Percentiles rank a stretch among this genome's conserved stretches.
Conservation (phyloP, 176 grass and related monocot species). For the Echinochloa phyllopogon region DNA sequence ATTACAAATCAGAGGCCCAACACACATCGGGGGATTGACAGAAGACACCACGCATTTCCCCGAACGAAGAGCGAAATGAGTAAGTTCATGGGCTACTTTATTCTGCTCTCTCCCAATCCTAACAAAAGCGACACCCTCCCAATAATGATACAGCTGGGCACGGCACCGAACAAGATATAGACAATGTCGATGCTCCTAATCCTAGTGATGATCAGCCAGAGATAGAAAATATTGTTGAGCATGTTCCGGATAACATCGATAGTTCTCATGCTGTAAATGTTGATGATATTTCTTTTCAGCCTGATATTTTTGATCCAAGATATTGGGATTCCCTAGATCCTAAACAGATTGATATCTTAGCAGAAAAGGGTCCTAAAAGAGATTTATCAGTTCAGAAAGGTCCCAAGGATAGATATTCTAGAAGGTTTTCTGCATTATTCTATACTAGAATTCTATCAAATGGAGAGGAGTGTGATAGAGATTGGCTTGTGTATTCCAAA, state of each 20-base stretch:
- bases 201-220: not conserved
- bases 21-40: too few relatives aligned
- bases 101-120: too few relatives aligned
- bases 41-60: too few relatives aligned
- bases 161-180: too few relatives aligned
- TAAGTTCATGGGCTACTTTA: too few relatives aligned
- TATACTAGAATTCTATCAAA: not conserved
- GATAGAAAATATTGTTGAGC: not conserved
- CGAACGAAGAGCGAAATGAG: too few relatives aligned
- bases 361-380: not conserved
- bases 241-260: not conserved
- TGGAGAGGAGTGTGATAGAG: not conserved
- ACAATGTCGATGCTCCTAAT: not conserved
- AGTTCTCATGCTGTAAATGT: not conserved
- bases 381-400: not conserved
- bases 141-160: too few relatives aligned
- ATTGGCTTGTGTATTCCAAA: not conserved
- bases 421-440: not conserved
- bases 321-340: not conserved
- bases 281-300: too few relatives aligned
- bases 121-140: too few relatives aligned
- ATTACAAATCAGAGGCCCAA: too few relatives aligned
- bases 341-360: not conserved
- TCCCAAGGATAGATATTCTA: not conserved
- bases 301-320: conserved; percentile 10